Conservation (phyloP, 345 rosid species). For the Conringia planisiliqua region DNA sequence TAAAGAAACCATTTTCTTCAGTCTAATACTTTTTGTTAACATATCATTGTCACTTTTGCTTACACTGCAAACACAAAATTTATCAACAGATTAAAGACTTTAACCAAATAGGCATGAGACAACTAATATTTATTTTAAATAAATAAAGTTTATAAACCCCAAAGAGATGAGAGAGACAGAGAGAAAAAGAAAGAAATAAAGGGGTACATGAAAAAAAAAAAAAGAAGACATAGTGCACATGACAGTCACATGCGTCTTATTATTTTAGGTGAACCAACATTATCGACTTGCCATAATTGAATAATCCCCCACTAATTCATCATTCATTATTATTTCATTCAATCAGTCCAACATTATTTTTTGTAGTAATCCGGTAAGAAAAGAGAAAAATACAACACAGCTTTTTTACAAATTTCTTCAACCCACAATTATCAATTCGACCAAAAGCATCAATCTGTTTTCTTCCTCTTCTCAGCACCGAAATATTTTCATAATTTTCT, state of each 20-base stretch:
- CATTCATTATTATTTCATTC: conserved; percentile 1
- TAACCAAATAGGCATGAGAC: not conserved
- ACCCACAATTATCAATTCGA: not conserved
- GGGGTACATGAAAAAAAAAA: not conserved
- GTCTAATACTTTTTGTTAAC: not conserved
- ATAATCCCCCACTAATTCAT: conserved; percentile 25
- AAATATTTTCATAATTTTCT: not conserved
- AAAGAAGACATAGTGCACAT: conserved; percentile 20
- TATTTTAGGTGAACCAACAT: conserved; percentile 32
- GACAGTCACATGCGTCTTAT: conserved; percentile 33
- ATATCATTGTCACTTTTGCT: conserved; percentile 29
- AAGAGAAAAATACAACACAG: not conserved
- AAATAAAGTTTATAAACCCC: not conserved
- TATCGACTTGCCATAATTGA: conserved; percentile 29
- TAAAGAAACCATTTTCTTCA: conserved; percentile 1
- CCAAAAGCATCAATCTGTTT: not conserved
- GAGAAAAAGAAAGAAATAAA: not conserved
- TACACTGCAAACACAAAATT: not conserved
- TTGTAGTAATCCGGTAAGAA: not conserved
- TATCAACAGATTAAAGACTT: not conserved
- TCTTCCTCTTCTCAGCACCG: not conserved
- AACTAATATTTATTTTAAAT: not conserved
- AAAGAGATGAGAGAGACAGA: conserved; percentile 1
- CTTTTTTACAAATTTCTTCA: not conserved
- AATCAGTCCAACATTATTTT: not conserved